Percentiles rank a stretch among this genome's conserved stretches.
phyloP scores from a whole-genome alignment of 2,329 filamentous ascomycete species.

The Ophiostoma sp. region DNA sequence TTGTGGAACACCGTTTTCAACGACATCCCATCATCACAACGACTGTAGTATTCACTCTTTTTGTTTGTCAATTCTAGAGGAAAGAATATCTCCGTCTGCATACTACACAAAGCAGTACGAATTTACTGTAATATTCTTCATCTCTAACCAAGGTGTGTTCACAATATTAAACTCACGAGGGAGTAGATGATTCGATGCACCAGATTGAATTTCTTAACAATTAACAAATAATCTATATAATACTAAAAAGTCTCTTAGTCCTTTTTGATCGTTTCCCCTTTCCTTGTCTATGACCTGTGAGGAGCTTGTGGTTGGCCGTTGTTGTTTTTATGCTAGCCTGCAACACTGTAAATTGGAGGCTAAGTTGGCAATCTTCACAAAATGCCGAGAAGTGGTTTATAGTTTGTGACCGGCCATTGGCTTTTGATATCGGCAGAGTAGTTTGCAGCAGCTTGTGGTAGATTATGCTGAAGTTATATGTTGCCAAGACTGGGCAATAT shows the following conservation, averaged over 20 bases:
- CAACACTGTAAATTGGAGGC: not conserved
- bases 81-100: no score
- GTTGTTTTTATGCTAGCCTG: not conserved
- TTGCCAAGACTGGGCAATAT: not conserved
- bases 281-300: not conserved
- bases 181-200: not conserved
- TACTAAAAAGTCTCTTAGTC: no score
- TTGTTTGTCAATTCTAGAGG: not conserved
- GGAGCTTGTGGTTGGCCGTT: not conserved
- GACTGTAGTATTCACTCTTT: not conserved
- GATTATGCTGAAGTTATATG: not conserved
- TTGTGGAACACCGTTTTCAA: not conserved
- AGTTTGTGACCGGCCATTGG: not conserved
- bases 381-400: not conserved
- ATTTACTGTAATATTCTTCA: not conserved
- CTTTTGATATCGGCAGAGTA: not conserved
- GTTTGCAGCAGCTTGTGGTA: not conserved
- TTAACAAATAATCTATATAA: not conserved
- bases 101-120: no score
- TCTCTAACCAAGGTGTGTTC: no score
- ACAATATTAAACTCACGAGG: no score
- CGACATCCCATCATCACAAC: conserved; percentile 10
- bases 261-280: not conserved
- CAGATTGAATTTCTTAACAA: not conserved
- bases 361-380: not conserved